Base-by-base conservation (phyloP, 352 stramenopile species). In the Phytophthora boehmeriae region DNA sequence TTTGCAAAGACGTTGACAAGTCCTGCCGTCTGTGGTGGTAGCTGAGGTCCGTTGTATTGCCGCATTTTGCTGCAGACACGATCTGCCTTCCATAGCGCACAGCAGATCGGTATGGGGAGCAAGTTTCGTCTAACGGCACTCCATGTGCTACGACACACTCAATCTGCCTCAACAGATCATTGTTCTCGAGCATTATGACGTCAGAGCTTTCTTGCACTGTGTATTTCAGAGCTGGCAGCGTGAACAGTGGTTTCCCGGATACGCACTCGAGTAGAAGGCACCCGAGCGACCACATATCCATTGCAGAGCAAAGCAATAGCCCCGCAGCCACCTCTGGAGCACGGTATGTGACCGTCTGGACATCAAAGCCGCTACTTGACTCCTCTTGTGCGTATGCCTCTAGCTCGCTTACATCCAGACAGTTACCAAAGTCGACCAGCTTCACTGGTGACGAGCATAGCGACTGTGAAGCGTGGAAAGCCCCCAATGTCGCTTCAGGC, bases 401-500 rank as follows among this genome's bases (percentile, higher is more conserved):
- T 20, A 88, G 50, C 54, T 83, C 63, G 17, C 52, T 62, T 13
- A 32, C 54, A 46, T 88, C 74, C 25, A 93, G 71, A 42, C 80
- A 88, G 51, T 93, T 93, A 16, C 84, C 84, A 79, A 91, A 89
- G 71, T 93, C 84, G 38, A 90, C 74, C 19, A 93, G 72, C 66
- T 88, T 89, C 19, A 90, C 53, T n/a, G 63, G 63, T 2, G 59
- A 71, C 2, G 52, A 69, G 27, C 52, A 67, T 5, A 38, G 28
- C 13, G 42, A 28, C 9, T 30, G 25, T 2, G 35, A 54, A 20
- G 45, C 17, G 10, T 30, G 25, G 25, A 38, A 62, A 45, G 64
- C 43, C 20, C 50, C 38, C 43, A 69, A 13, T 32, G 57, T 36
- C 52, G 54, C 60, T 47, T 64, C 46, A 23, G 46, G 57, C n/a